These are phyloP conservation scores for Trypanosoma melophagium DNA, from an alignment of 208 protist genomes.

Conservation along the genomic window DNA sequence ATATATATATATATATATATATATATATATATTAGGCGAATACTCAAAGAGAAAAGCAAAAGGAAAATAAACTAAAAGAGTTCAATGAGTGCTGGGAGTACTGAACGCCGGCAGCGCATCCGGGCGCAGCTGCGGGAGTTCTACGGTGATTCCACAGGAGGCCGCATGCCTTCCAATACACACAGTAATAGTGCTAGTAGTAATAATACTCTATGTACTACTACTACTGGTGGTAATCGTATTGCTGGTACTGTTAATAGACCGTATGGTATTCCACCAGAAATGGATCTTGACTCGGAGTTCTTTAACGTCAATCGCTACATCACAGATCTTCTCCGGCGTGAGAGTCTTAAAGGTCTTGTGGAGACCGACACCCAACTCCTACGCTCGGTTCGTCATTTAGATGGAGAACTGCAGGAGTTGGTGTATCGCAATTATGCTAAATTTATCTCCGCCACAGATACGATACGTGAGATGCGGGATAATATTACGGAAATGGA, in stretches of 20 bases:
- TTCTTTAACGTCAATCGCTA: slow-evolving; percentile 81
- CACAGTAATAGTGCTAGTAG: too few relatives aligned
- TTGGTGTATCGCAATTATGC: slow-evolving; percentile 99
- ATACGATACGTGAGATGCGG: slow-evolving; percentile 95
- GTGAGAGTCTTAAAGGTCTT: slow-evolving; percentile 68
- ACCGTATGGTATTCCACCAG: slow-evolving; percentile 37
- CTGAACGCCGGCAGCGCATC: slow-evolving; percentile 57
- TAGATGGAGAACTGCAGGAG: slow-evolving; percentile 96
- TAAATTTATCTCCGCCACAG: slow-evolving; percentile 97
- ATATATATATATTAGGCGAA: neutral
- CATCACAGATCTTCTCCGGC: slow-evolving; percentile 74
- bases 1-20: neutral
- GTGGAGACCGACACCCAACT: slow-evolving; percentile 82
- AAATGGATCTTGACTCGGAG: slow-evolving; percentile 83
- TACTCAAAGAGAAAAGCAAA: slow-evolving; percentile 4
- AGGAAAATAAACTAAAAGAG: neutral
- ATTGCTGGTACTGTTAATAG: neutral
- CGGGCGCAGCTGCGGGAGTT: slow-evolving; percentile 82
- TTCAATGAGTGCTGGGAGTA: slow-evolving; percentile 22
- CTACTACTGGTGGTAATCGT: too few relatives aligned
- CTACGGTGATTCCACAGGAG: slow-evolving; percentile 64
- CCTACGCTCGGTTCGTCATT: slow-evolving; percentile 59
- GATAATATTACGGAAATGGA: slow-evolving; percentile 91
- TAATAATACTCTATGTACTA: neutral
- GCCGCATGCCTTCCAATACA: neutral